Conservation (phyloP, 176 grass and related monocot species). For the Aegilops tauschii region DNA sequence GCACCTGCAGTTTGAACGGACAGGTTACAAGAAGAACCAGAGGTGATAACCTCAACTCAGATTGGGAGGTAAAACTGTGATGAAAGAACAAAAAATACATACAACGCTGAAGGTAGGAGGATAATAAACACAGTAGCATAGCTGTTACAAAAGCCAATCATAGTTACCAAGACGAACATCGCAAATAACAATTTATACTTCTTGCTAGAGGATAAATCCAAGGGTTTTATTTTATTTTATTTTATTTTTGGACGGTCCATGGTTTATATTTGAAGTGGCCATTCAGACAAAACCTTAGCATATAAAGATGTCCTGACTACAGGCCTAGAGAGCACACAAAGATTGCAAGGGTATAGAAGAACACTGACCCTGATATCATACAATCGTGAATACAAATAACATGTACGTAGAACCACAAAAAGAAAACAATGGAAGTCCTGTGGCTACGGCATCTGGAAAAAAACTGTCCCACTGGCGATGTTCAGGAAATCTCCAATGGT, state of each 20-base stretch:
- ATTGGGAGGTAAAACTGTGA: not conserved
- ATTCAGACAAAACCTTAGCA: not conserved
- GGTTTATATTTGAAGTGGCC: not conserved
- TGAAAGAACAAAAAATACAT: not conserved
- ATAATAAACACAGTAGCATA: not conserved
- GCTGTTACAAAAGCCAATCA: not conserved
- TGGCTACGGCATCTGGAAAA: not conserved
- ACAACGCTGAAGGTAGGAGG: not conserved
- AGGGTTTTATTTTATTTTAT: not conserved
- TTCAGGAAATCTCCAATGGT: not conserved
- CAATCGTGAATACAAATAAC: not conserved
- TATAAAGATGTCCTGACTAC: not conserved
- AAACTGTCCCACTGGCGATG: not conserved
- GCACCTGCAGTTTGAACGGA: constrained; percentile 50
- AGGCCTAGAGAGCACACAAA: not conserved
- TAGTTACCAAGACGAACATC: not conserved
- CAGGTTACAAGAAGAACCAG: not conserved
- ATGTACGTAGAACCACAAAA: not conserved
- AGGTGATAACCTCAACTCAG: not conserved
- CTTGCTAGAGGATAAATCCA: not conserved
- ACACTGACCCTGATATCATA: not conserved
- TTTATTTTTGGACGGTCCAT: too few relatives aligned
- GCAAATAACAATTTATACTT: not conserved
- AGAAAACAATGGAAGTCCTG: not conserved
- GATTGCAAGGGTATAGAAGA: not conserved